Percentiles rank a stretch among this genome's conserved stretches.
Conservation (phyloP, 2,329 filamentous ascomycete species). For the Ophiocordyceps sinensis region DNA sequence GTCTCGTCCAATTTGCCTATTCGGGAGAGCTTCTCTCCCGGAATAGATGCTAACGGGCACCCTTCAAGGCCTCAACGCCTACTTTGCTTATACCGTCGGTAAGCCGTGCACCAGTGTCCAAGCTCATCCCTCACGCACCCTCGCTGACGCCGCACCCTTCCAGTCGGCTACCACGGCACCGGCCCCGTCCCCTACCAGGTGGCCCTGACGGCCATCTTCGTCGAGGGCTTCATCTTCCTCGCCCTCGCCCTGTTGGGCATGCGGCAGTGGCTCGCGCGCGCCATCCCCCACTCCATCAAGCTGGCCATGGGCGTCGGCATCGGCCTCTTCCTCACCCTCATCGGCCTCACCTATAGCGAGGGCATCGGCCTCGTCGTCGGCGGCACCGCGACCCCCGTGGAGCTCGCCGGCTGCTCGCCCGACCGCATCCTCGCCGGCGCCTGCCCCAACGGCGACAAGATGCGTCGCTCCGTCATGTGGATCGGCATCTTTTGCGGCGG, state of each 20-base stretch:
- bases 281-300: constrained; percentile 74
- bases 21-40: no score
- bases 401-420: constrained; percentile 56
- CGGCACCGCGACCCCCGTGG: constrained; percentile 50
- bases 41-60: not conserved
- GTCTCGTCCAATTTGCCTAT: constrained; percentile 2
- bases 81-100: constrained; percentile 59
- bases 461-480: constrained; percentile 77
- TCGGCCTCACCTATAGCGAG: constrained; percentile 64
- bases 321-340: constrained; percentile 65
- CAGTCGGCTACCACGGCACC: constrained; percentile 59
- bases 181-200: constrained; percentile 61
- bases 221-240: constrained; percentile 78
- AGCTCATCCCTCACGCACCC: constrained; percentile 7
- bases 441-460: constrained; percentile 53
- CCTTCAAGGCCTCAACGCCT: constrained; percentile 56
- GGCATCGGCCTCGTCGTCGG: constrained; percentile 71
- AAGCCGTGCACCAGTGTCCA: constrained; percentile 3
- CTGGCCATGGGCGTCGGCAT: constrained; percentile 77
- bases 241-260: constrained; percentile 65
- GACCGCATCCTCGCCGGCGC: constrained; percentile 30
- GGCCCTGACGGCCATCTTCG: constrained; percentile 74
- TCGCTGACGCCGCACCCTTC: not conserved
- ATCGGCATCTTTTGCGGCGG: constrained; percentile 79
- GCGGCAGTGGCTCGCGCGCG: constrained; percentile 76